Conservation (phyloP, 495 filamentous ascomycete genomes). For the Lasiosphaeria hispida region DNA sequence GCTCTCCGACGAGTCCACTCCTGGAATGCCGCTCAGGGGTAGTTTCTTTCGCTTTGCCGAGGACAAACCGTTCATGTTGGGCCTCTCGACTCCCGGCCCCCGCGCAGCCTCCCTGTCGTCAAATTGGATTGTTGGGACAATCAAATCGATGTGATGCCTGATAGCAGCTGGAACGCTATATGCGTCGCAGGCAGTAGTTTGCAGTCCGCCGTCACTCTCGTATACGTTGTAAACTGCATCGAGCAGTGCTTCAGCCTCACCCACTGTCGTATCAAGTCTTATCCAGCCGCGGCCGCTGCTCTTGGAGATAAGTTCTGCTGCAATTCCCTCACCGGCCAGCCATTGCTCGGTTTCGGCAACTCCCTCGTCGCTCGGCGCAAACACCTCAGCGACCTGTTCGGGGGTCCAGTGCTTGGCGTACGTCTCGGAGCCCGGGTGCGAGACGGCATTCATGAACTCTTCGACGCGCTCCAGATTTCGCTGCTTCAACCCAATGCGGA, state of each 20-base stretch:
- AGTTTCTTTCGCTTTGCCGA: slow-evolving; percentile 9
- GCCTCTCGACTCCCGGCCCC: slow-evolving; percentile 13
- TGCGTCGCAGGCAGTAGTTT: slow-evolving; percentile 48
- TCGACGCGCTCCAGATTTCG: slow-evolving; percentile 32
- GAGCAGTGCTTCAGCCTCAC: slow-evolving; percentile 54
- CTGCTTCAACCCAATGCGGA: slow-evolving; percentile 32
- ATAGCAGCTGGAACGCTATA: slow-evolving; percentile 28
- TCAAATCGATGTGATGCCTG: slow-evolving; percentile 27
- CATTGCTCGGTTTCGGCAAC: slow-evolving; percentile 32
- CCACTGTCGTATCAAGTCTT: slow-evolving; percentile 48
- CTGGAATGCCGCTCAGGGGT: neutral
- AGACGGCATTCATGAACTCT: slow-evolving; percentile 29
- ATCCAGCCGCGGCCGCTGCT: slow-evolving; percentile 48
- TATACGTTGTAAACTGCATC: slow-evolving; percentile 55
- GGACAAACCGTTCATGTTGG: slow-evolving; percentile 7
- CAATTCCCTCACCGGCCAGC: slow-evolving; percentile 50
- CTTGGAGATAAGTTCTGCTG: slow-evolving; percentile 40
- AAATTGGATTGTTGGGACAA: slow-evolving; percentile 30
- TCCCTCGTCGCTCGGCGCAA: slow-evolving; percentile 15
- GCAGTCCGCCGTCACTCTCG: slow-evolving; percentile 44
- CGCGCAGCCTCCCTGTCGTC: slow-evolving; percentile 15
- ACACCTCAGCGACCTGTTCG: slow-evolving; percentile 19
- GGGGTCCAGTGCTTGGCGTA: slow-evolving; percentile 27
- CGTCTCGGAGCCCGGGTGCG: slow-evolving; percentile 27
- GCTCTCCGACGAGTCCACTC: slow-evolving; percentile 22